Percentiles rank a stretch among this genome's conserved stretches.
Conservation (phyloP, 1,139 yeast species). For the Hansenula anomala region DNA sequence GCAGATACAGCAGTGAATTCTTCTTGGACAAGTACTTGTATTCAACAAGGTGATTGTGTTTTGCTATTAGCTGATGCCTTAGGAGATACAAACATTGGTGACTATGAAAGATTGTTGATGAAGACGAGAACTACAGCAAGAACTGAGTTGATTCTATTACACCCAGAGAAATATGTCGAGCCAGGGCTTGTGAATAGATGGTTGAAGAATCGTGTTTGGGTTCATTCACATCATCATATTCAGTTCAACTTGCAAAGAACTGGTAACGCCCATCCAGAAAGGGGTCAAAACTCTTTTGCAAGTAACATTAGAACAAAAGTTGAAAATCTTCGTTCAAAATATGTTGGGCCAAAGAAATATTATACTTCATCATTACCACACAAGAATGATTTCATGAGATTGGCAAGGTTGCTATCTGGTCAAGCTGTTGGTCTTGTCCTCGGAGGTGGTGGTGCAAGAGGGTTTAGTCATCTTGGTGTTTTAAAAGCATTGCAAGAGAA, state of each 20-base stretch:
- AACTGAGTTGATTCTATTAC: slow-evolving; percentile 80
- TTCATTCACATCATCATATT: slow-evolving; percentile 88
- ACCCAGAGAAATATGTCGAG: slow-evolving; percentile 73
- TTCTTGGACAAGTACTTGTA: slow-evolving; percentile 89
- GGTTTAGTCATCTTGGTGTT: slow-evolving; percentile 88
- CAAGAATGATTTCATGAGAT: slow-evolving; percentile 82
- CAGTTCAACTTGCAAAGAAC: slow-evolving; percentile 33
- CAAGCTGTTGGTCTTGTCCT: slow-evolving; percentile 91
- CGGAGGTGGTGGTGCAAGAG: slow-evolving; percentile 98
- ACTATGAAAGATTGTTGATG: slow-evolving; percentile 71
- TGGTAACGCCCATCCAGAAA: slow-evolving; percentile 19
- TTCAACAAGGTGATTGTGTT: slow-evolving; percentile 92
- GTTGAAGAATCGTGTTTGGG: slow-evolving; percentile 86
- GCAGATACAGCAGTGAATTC: slow-evolving; percentile 84
- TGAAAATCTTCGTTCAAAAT: slow-evolving; percentile 26
- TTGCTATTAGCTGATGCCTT: slow-evolving; percentile 66
- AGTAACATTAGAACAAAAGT: slow-evolving; percentile 28
- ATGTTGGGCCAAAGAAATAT: slow-evolving; percentile 20
- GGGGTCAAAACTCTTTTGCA: slow-evolving; percentile 22
- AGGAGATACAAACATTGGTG: slow-evolving; percentile 71
- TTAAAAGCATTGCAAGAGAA: slow-evolving; percentile 89
- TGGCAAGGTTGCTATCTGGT: slow-evolving; percentile 86
- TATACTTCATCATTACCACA: slow-evolving; percentile 53
- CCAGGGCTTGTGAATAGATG: slow-evolving; percentile 85
- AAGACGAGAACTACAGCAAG: slow-evolving; percentile 82